A percentile compares a stretch with the other conserved stretches of the same genome.
Evolutionary conservation across 2,329 filamentous ascomycete genomes (phyloP).

Genomic region (Monosporascus sp.): DNA sequence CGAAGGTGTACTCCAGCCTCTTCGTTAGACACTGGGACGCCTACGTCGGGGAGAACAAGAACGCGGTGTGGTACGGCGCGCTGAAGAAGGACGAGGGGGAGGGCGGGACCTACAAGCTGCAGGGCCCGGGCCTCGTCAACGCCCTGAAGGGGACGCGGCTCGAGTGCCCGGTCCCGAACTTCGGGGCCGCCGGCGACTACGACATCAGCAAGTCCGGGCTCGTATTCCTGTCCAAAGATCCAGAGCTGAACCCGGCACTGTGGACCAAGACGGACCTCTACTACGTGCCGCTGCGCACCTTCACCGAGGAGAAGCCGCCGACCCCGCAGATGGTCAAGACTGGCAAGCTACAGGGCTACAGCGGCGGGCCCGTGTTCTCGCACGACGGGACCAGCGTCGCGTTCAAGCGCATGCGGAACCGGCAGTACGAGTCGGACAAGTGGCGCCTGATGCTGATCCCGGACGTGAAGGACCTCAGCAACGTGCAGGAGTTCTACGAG

Average conservation of each 20-base stretch:
- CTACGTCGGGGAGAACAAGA: constrained; percentile 65
- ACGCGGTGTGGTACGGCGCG: constrained; percentile 48
- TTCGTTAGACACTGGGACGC: constrained; percentile 82
- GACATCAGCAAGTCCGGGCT: constrained; percentile 64
- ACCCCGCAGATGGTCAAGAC: constrained; percentile 51
- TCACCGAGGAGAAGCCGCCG: constrained; percentile 47
- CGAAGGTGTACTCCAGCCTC: constrained; percentile 66
- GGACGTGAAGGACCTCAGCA: constrained; percentile 52
- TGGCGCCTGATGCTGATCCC: constrained; percentile 61
- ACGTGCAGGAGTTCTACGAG: constrained; percentile 58
- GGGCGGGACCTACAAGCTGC: constrained; percentile 36
- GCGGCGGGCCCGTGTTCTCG: constrained; percentile 65
- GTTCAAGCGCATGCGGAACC: constrained; percentile 73
- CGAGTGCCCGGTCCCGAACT: constrained; percentile 68
- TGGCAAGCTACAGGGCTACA: constrained; percentile 59
- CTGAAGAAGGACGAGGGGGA: constrained; percentile 32
- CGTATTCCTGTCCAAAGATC: constrained; percentile 72
- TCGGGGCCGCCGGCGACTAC: constrained; percentile 77
- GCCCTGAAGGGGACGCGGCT: constrained; percentile 56
- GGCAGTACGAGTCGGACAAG: constrained; percentile 79
- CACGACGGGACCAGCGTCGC: constrained; percentile 65
- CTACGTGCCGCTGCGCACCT: constrained; percentile 60
- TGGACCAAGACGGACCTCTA: constrained; percentile 83
- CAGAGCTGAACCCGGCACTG: constrained; percentile 63
- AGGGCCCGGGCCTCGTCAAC: constrained; percentile 51